phyloP scores from a whole-genome alignment of 2,329 filamentous ascomycete genomes.

The Trichoderma breve region DNA sequence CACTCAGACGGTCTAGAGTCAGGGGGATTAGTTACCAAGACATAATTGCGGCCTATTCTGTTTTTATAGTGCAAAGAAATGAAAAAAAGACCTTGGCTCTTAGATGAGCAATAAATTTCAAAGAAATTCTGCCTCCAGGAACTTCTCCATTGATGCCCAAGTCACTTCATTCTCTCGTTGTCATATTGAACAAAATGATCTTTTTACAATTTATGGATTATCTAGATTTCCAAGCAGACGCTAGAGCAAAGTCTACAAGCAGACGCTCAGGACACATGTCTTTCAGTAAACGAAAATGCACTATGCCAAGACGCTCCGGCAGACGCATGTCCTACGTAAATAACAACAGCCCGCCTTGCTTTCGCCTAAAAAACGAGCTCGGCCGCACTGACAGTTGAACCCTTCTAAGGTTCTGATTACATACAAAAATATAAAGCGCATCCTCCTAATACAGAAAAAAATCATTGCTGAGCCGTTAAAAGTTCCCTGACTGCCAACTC shows the following conservation, averaged over 20 bases:
- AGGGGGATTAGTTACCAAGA: neutral
- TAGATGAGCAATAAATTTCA: neutral
- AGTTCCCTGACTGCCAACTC: slow-evolving; percentile 25
- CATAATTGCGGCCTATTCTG: neutral
- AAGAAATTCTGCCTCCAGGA: neutral
- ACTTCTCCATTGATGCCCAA: neutral
- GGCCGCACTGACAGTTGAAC: neutral
- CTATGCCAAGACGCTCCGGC: slow-evolving; percentile 13
- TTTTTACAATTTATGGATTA: neutral
- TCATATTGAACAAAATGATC: neutral
- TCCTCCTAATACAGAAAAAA: slow-evolving; percentile 13
- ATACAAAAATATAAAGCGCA: slow-evolving; percentile 11
- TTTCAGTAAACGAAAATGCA: neutral
- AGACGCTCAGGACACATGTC: slow-evolving; percentile 6
- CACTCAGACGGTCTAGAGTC: slow-evolving; percentile 66
- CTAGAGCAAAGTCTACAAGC: neutral
- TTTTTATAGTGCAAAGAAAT: neutral
- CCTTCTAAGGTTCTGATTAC: neutral
- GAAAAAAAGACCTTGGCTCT: neutral
- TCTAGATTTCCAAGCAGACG: neutral
- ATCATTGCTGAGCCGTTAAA: slow-evolving; percentile 22
- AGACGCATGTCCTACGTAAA: neutral
- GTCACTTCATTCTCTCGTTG: neutral
- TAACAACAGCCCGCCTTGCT: neutral
- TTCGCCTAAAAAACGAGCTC: neutral